A percentile compares a stretch with the other conserved stretches of the same genome.
Conservation (phyloP, 257 asterid genomes). For the Petunia secreta region DNA sequence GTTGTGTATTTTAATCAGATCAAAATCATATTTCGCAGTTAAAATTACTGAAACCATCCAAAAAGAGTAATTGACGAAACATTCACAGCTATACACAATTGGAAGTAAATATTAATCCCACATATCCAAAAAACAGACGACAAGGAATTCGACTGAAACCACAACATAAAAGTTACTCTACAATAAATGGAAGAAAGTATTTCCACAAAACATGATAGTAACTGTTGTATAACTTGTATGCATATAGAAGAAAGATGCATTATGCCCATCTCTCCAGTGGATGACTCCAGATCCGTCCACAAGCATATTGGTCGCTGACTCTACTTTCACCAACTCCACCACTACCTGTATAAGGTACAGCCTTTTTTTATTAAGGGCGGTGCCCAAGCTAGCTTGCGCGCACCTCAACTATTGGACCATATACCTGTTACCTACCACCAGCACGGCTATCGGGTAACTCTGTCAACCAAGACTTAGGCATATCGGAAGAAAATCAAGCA, state of each 20-base stretch:
- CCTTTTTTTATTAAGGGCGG: background rate
- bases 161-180: background rate
- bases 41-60: background rate
- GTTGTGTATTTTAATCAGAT: background rate
- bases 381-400: background rate
- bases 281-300: background rate
- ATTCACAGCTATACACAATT: background rate
- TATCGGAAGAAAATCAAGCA: background rate
- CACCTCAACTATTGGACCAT: too few relatives aligned
- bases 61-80: background rate
- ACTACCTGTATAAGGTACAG: background rate
- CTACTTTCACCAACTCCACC: background rate
- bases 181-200: constrained; percentile 14
- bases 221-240: background rate
- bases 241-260: constrained; percentile 19
- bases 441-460: too few relatives aligned
- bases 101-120: background rate
- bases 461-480: background rate
- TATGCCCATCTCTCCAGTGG: constrained; percentile 9
- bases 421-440: too few relatives aligned
- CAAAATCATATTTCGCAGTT: constrained; percentile 1
- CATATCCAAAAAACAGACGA: background rate
- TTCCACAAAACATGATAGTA: constrained; percentile 5
- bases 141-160: constrained; percentile 2
- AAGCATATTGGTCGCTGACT: background rate